Evolutionary conservation across 2,329 filamentous ascomycete species (phyloP), one percentile per base, ranked within the genome.

Genomic region (Chalaropsis ovoidea): DNA sequence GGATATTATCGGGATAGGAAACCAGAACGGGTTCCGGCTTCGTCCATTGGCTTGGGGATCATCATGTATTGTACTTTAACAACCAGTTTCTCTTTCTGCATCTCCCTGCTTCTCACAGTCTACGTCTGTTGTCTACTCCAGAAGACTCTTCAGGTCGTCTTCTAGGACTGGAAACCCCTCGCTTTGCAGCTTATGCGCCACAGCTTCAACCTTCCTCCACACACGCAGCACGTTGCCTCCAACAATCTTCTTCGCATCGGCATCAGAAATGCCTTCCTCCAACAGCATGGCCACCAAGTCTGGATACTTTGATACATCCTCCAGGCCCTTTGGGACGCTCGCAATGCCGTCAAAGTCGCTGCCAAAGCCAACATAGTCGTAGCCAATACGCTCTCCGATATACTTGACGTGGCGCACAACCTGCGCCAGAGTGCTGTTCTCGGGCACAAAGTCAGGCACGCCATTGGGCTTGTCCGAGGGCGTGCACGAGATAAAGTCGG

Each of bases 271-370:
- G 0, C 90, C 90, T 49, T 86, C 81, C 61, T 79, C 79, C 69
- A 96, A 76, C 67, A 96, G 75, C 74, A 90, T 88, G 2, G 83
- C 85, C 8, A 96, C 82, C 56, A 96, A 76, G 66, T 86, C 83
- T 0, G 91, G 92, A 71, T 87, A 95, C 72, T 89, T 90, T 61
- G 86, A 85, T 6, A 96, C 90, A 73, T 96, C 91, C 45, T 94
- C 89, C 61, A 97, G 75, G 0, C 92, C 93, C 64, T 77, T 73
- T 0, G 92, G 90, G 3, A 85, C 85, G 0, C 70, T 74, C 0
- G 74, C 72, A 66, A 92, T 92, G 8, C 84, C 93, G 73, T 96
- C 92, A 73, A 92, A 96, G 74, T 97, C 93, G 63, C 88, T 91
- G 0, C 93, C 93, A 19, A 96, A 75, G 0, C 92, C 93, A 17